A percentile compares a stretch with the other conserved stretches of the same genome.
Evolutionary conservation across 78 protist species (phyloP).

Genomic region (Dictyostelium brefeldianum): DNA sequence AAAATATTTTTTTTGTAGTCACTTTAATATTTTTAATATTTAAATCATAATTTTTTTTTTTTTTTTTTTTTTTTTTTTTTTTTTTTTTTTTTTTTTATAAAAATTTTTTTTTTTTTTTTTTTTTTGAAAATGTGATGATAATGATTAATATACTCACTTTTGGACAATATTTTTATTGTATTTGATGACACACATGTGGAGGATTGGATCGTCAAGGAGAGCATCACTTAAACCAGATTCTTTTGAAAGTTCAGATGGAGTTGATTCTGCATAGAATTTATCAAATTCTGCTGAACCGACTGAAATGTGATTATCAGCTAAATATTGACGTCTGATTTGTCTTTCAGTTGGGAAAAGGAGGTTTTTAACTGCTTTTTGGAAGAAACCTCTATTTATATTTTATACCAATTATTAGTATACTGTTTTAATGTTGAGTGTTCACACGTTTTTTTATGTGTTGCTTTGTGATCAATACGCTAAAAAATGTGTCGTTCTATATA

Average conservation of each 20-base stretch:
- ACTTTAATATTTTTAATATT: too few relatives aligned
- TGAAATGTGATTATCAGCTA: not conserved
- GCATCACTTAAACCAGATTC: constrained; percentile 66
- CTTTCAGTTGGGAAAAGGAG: constrained; percentile 79
- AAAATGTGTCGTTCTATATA: not conserved
- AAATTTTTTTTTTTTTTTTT: not conserved
- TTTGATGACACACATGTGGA: constrained; percentile 77
- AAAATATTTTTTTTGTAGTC: too few relatives aligned
- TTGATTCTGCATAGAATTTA: constrained; percentile 26
- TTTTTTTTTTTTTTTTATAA: not conserved
- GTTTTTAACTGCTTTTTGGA: constrained; percentile 30
- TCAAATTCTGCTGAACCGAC: constrained; percentile 79
- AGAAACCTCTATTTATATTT: constrained; percentile 40
- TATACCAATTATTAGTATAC: not conserved
- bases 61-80: not conserved
- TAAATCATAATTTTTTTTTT: too few relatives aligned
- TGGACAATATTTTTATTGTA: constrained; percentile 72
- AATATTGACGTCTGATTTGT: constrained; percentile 52
- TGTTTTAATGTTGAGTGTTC: too few relatives aligned
- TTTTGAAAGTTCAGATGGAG: constrained; percentile 28
- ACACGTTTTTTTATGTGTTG: not conserved
- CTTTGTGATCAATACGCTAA: not conserved
- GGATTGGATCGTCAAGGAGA: constrained; percentile 73
- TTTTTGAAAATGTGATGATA: not conserved
- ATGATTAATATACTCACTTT: constrained; percentile 18